Evolutionary conservation across 192 early-diverging fungal species (phyloP), one percentile per base, ranked within the genome.

Genomic region (Lobosporangium transversale): DNA sequence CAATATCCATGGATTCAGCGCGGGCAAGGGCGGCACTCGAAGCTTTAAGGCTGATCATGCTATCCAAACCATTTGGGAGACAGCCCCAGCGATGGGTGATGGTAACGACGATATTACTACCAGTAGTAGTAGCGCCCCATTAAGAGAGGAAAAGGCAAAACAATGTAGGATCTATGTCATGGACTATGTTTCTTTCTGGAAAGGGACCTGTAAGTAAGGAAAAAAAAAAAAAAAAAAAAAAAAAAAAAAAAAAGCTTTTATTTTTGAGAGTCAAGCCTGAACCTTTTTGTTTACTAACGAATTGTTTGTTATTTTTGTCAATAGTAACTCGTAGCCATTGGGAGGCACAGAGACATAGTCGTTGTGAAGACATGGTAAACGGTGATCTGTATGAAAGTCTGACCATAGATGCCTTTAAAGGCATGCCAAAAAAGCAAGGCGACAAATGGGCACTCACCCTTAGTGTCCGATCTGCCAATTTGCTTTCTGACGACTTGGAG

Each of bases 171-270:
- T 76, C 8, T 56, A 44, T 35, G 50, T 76, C 4, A 76, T 67
- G 73, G 63, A 76, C 24, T 76, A 67, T 40, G 52, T 42, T 6
- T 55, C 64, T 6, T 76, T 67, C 58, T 76, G 73, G 73, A 57
- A 59, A 32, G 73, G 73, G 11, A 62, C 53, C 4, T 32, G 73
- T 76, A 67, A 15, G 51, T n/a, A n/a, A n/a, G n/a, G n/a, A n/a
- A n/a, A n/a, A n/a, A n/a, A n/a, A n/a, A n/a, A 4, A 23, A 43
- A 12, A 17, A n/a, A n/a, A n/a, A n/a, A 17, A 2, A 17, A 17
- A 43, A 17, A n/a, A n/a, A n/a, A n/a, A n/a, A n/a, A n/a, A n/a
- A n/a, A n/a, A n/a, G n/a, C n/a, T n/a, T n/a, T n/a, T n/a, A 43
- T 2, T n/a, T 17, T 43, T 43, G 42, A 12, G 42, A 43, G 12